A percentile compares a stretch with the other conserved stretches of the same genome.
Evolutionary conservation across 371 early-diverging fungal species (phyloP).

Genomic region (Mucor circinelloides): DNA sequence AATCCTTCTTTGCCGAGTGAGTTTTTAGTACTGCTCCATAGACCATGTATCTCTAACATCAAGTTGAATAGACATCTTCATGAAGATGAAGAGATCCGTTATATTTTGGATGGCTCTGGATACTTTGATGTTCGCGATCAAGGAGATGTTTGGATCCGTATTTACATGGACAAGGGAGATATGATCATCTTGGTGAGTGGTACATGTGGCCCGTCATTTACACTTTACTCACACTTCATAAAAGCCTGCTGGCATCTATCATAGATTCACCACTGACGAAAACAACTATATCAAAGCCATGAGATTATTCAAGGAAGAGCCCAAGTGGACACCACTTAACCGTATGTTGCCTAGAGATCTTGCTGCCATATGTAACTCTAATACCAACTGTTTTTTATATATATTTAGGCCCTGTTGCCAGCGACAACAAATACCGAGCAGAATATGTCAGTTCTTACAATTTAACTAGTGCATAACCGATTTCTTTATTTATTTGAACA

Average conservation of each 20-base stretch:
- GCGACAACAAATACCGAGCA: constrained; percentile 39
- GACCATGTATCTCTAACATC: background rate
- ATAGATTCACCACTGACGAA: constrained; percentile 90
- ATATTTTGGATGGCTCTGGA: constrained; percentile 86
- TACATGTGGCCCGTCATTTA: background rate
- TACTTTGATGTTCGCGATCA: constrained; percentile 87
- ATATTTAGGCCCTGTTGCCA: constrained; percentile 46
- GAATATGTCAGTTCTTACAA: constrained; percentile 37
- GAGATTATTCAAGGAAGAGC: constrained; percentile 94
- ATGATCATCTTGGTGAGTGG: constrained; percentile 80
- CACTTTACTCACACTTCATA: constrained; percentile 1
- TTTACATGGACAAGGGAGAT: constrained; percentile 76
- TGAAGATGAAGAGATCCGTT: constrained; percentile 97
- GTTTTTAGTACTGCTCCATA: constrained; percentile 4
- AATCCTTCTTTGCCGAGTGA: constrained; percentile 91
- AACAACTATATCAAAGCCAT: constrained; percentile 88
- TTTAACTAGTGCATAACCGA: constrained; percentile 20
- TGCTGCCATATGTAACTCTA: background rate
- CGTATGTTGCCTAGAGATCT: constrained; percentile 49
- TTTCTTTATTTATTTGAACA: constrained; percentile 4
- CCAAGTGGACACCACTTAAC: constrained; percentile 93
- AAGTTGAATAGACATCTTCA: constrained; percentile 75
- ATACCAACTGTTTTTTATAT: background rate
- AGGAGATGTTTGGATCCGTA: constrained; percentile 90
- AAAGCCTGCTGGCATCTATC: constrained; percentile 94